Conservation (phyloP, 768 basidiomycete genomes). For the Trametes cinnabarina region DNA sequence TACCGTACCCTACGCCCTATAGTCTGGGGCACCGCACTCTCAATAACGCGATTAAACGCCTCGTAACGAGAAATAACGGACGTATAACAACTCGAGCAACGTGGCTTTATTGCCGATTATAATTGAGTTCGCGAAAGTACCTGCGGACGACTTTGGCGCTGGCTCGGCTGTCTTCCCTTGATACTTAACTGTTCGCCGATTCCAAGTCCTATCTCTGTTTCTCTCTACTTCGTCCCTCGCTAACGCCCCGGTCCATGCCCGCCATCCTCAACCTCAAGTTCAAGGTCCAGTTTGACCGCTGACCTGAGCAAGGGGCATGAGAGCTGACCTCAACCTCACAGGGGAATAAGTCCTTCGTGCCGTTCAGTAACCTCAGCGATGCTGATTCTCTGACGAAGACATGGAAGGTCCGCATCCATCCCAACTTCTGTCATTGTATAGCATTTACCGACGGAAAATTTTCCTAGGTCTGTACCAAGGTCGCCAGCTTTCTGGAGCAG, state of each 20-base stretch:
- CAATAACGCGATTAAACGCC: not conserved
- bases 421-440: not conserved
- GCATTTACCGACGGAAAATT: not conserved
- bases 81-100: not conserved
- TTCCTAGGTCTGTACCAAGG: constrained; percentile 80
- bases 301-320: not conserved
- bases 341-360: constrained; percentile 96
- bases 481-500: constrained; percentile 87
- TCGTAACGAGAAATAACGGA: no score
- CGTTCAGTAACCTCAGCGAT: constrained; percentile 86
- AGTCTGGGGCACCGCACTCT: not conserved
- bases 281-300: constrained; percentile 47
- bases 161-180: constrained; percentile 2
- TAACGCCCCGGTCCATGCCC: constrained; percentile 50
- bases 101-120: constrained; percentile 7
- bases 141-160: no score
- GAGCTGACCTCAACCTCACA: constrained; percentile 27
- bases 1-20: constrained; percentile 2
- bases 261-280: constrained; percentile 85
- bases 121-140: not conserved
- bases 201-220: constrained; percentile 12
- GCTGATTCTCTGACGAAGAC: constrained; percentile 83
- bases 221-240: constrained; percentile 12
- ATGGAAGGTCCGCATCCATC: constrained; percentile 65
- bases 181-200: constrained; percentile 15